A percentile compares a stretch with the other conserved stretches of the same genome.
These are phyloP conservation scores for Paecilomyces dactylethromorphus DNA, from an alignment of 2,329 filamentous ascomycete species.

Conservation along the genomic window DNA sequence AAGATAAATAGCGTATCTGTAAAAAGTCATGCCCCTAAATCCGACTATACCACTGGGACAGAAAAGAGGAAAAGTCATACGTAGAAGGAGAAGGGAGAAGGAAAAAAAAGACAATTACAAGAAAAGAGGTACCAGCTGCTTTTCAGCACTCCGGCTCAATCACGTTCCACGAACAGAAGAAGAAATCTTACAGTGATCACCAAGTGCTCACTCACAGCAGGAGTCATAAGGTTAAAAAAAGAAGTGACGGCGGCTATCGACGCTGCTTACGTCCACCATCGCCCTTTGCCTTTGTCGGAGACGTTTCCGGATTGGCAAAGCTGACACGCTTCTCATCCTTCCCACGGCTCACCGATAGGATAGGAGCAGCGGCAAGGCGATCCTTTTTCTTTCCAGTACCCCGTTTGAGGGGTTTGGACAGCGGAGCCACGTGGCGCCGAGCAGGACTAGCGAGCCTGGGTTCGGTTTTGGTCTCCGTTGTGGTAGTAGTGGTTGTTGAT, in stretches of 20 bases:
- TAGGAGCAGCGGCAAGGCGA: constrained; percentile 17
- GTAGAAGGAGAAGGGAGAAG: constrained; percentile 3
- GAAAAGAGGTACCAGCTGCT: constrained; percentile 3
- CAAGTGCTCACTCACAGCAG: neutral
- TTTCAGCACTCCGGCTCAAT: neutral
- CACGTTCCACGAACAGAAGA: neutral
- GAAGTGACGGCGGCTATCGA: constrained; percentile 12
- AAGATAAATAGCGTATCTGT: neutral
- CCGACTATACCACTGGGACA: neutral
- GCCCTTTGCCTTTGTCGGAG: constrained; percentile 21
- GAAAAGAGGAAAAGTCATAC: neutral
- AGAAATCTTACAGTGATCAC: neutral
- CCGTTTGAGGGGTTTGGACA: constrained; percentile 25
- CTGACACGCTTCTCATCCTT: constrained; percentile 31
- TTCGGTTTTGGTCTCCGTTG: constrained; percentile 26
- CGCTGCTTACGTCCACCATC: constrained; percentile 17
- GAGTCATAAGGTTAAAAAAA: neutral
- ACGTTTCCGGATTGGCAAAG: constrained; percentile 29
- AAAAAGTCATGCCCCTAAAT: neutral
- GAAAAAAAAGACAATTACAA: constrained; percentile 7
- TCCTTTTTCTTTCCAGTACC: constrained; percentile 24
- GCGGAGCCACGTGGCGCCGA: constrained; percentile 15
- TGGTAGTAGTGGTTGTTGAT: constrained; percentile 21
- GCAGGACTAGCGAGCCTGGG: constrained; percentile 23
- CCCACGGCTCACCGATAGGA: constrained; percentile 19